Percentiles rank a stretch among this genome's conserved stretches.
Evolutionary conservation across 2,329 filamentous ascomycete genomes (phyloP).

Genomic region (Cytospora paraplurivora): DNA sequence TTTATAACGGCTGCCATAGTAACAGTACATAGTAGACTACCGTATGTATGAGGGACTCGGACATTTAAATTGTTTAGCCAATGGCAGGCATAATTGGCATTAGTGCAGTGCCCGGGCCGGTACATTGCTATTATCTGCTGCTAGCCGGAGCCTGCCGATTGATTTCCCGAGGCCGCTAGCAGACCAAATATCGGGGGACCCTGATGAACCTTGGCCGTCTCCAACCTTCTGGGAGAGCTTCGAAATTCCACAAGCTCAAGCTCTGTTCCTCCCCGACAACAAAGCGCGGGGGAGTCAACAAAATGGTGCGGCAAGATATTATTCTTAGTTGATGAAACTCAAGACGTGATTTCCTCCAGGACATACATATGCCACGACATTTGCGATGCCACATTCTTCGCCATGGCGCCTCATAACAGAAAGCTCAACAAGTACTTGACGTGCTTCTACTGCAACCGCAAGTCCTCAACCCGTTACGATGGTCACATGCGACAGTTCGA

Average conservation of each 20-base stretch:
- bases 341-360: slow-evolving; percentile 5
- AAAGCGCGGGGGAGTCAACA: slow-evolving; percentile 25
- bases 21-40: no score
- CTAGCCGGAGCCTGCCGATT: neutral
- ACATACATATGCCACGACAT: neutral
- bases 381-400: slow-evolving; percentile 20
- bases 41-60: no score
- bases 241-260: slow-evolving; percentile 8
- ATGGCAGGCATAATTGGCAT: no score
- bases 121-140: neutral
- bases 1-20: no score
- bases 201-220: slow-evolving; percentile 9
- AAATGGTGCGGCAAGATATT: slow-evolving; percentile 7
- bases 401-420: slow-evolving; percentile 46
- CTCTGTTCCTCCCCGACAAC: slow-evolving; percentile 16
- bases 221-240: neutral
- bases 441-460: slow-evolving; percentile 84
- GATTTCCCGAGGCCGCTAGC: slow-evolving; percentile 4
- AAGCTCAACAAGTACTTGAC: slow-evolving; percentile 48
- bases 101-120: no score
- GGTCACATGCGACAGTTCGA: slow-evolving; percentile 66
- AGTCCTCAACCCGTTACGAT: slow-evolving; percentile 62
- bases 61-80: no score
- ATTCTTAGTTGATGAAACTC: neutral
- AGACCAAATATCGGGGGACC: slow-evolving; percentile 18